phyloP scores from a whole-genome alignment of 2,329 filamentous ascomycete genomes.

The Allantophomopsis cytisporea region DNA sequence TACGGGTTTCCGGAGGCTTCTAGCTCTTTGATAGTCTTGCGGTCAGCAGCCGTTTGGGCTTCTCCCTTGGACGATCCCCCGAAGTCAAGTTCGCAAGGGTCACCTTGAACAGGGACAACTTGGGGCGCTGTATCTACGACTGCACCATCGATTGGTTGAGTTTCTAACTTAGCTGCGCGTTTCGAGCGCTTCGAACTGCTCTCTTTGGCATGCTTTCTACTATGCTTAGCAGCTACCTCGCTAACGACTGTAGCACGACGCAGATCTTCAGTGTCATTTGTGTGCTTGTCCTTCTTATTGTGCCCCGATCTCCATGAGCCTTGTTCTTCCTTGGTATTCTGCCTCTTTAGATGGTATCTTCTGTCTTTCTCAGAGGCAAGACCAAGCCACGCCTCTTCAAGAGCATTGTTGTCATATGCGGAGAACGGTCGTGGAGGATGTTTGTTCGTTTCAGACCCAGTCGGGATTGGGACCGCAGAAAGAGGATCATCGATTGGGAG shows the following conservation, averaged over 20 bases:
- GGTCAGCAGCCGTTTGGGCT: background rate
- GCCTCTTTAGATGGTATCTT: slow-evolving; percentile 27
- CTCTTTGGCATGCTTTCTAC: slow-evolving; percentile 28
- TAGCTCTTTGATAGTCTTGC: background rate
- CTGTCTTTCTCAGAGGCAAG: slow-evolving; percentile 36
- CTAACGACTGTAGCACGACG: slow-evolving; percentile 22
- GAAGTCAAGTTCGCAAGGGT: no score
- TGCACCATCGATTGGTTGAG: no score
- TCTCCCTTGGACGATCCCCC: background rate
- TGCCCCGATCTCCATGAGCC: background rate
- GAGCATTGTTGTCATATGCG: slow-evolving; percentile 60
- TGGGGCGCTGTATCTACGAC: no score
- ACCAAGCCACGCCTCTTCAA: slow-evolving; percentile 66
- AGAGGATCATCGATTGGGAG: slow-evolving; percentile 81
- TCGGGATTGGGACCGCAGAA: slow-evolving; percentile 44
- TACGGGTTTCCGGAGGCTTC: no score
- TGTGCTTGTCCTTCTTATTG: slow-evolving; percentile 9
- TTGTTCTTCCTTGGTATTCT: background rate
- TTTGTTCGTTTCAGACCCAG: slow-evolving; percentile 35
- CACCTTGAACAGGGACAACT: no score
- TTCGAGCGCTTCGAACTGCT: slow-evolving; percentile 1
- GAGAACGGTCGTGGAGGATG: slow-evolving; percentile 66
- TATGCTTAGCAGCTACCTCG: slow-evolving; percentile 30
- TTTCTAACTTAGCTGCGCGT: no score
- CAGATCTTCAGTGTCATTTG: slow-evolving; percentile 13